phyloP scores from a whole-genome alignment of 768 basidiomycete genomes.

The Mycena pura region DNA sequence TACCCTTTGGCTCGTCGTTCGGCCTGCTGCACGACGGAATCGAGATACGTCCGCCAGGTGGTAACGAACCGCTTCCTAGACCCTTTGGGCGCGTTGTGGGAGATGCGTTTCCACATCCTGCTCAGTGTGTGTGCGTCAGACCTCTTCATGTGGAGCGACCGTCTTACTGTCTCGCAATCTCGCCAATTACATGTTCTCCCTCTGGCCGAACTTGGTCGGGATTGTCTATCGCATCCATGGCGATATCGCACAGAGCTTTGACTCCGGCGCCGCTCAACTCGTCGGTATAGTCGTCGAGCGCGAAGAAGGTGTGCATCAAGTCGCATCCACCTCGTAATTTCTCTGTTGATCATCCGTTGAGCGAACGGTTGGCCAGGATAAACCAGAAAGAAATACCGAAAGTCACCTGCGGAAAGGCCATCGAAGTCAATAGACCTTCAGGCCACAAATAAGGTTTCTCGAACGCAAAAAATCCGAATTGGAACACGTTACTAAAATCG shows the following conservation, averaged over 20 bases:
- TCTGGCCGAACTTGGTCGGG: constrained; percentile 21
- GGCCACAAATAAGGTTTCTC: no score
- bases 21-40: constrained; percentile 28
- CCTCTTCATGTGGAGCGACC: neutral
- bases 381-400: no score
- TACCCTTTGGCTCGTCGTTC: no score
- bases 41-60: constrained; percentile 25
- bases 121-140: constrained; percentile 23
- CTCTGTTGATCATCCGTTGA: no score
- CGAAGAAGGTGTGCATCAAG: constrained; percentile 30
- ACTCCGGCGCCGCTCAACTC: constrained; percentile 20
- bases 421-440: no score
- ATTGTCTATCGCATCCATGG: constrained; percentile 31
- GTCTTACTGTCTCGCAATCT: constrained; percentile 25
- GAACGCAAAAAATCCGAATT: no score
- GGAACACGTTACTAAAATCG: no score
- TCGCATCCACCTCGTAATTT: constrained; percentile 30
- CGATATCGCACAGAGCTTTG: constrained; percentile 19
- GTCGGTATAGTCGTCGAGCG: constrained; percentile 33
- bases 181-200: constrained; percentile 26
- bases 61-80: constrained; percentile 25
- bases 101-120: constrained; percentile 16
- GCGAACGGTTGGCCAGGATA: no score
- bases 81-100: constrained; percentile 13
- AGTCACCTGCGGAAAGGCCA: no score